phyloP scores from a whole-genome alignment of 805 yeast genomes.

The Priceomyces carsonii region DNA sequence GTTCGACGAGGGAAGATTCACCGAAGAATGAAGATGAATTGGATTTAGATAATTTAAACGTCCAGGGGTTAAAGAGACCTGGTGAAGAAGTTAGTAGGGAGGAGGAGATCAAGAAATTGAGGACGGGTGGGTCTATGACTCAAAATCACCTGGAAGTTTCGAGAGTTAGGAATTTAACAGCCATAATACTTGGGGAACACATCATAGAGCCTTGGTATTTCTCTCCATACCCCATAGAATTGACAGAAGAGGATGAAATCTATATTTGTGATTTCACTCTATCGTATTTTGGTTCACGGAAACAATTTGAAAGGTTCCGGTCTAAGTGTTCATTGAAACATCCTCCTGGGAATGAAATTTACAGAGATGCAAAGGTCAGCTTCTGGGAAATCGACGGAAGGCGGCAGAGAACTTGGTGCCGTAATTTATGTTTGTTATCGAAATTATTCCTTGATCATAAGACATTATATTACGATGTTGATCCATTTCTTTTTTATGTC shows the following conservation, averaged over 20 bases:
- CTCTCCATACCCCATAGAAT: constrained; percentile 93
- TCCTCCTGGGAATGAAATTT: constrained; percentile 98
- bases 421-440: constrained; percentile 87
- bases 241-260: constrained; percentile 87
- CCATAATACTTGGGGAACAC: constrained; percentile 82
- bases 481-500: constrained; percentile 93
- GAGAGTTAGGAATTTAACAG: constrained; percentile 78
- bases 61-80: constrained; percentile 70
- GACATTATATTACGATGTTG: constrained; percentile 95
- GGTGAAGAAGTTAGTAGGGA: constrained; percentile 80
- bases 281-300: constrained; percentile 82
- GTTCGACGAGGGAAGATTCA: constrained; percentile 27
- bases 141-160: constrained; percentile 86
- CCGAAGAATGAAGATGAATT: constrained; percentile 59
- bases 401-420: constrained; percentile 95
- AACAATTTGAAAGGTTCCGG: constrained; percentile 91
- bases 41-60: constrained; percentile 83
- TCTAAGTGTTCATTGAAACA: constrained; percentile 84
- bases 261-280: constrained; percentile 91
- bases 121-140: constrained; percentile 97
- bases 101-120: constrained; percentile 86
- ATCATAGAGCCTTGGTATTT: constrained; percentile 99
- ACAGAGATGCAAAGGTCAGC: constrained; percentile 87
- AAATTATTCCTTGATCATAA: constrained; percentile 94
- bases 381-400: constrained; percentile 98